phyloP scores from a whole-genome alignment of 2,329 filamentous ascomycete species.

The Verticillium tricorpus region DNA sequence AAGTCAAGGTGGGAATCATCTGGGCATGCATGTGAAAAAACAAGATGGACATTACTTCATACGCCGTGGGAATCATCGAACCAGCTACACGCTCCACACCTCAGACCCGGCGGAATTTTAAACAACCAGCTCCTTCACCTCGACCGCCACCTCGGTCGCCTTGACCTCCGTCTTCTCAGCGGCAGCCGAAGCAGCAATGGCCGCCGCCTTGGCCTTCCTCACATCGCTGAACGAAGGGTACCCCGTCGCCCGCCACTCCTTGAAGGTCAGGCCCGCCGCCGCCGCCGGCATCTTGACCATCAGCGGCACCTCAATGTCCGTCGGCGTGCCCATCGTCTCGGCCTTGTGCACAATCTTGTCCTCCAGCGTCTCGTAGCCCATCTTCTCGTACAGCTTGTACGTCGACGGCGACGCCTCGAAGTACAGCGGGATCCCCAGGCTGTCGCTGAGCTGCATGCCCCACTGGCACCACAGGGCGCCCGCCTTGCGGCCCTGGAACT shows the following conservation, averaged over 20 bases:
- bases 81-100: neutral
- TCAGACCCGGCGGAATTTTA: neutral
- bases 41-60: neutral
- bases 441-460: constrained; percentile 30
- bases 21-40: neutral
- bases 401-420: constrained; percentile 40
- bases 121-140: neutral
- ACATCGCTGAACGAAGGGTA: constrained; percentile 11
- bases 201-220: constrained; percentile 2
- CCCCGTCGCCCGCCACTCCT: constrained; percentile 23
- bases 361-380: constrained; percentile 36
- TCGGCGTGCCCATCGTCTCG: constrained; percentile 25
- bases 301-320: constrained; percentile 32
- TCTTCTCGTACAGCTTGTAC: constrained; percentile 37
- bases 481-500: constrained; percentile 35
- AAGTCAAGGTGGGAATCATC: too few species aligned
- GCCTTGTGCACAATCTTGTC: constrained; percentile 33
- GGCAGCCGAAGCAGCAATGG: neutral
- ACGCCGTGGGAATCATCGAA: neutral
- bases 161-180: constrained; percentile 5
- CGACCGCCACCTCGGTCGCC: constrained; percentile 6
- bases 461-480: constrained; percentile 36
- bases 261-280: constrained; percentile 25
- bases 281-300: constrained; percentile 36
- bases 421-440: constrained; percentile 34